Evolutionary conservation across 2,329 filamentous ascomycete genomes (phyloP), one percentile per base, ranked within the genome.

Genomic region (Microcyclospora pomicola): DNA sequence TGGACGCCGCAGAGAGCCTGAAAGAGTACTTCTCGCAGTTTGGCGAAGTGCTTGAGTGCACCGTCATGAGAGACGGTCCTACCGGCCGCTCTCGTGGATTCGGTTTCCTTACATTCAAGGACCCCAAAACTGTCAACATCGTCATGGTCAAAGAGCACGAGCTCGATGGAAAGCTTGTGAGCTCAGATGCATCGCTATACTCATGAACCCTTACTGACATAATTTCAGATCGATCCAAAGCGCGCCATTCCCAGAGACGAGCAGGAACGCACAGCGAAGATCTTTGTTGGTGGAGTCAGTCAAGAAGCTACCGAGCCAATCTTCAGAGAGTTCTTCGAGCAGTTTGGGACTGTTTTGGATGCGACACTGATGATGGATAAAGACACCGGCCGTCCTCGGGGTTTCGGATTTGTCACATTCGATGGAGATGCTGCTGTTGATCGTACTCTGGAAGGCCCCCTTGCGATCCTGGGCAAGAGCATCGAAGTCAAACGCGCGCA

Each of bases 101-200:
- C 53, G 91, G 91, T 24, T 98, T 98, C 64, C 70, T 98, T 44
- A 98, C 91, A 0, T 98, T 98, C 70, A 92, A 84, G 59, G 91
- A 98, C 56, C 82, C 91, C 34, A 94, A 94, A 66, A 94, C 85
- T 3, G 91, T 98, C 49, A 98, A 98, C 59, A 93, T 86, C 49
- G 91, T 98, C 47, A 98, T 98, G 91, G 91, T 98, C 45, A 98
- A 98, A 65, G 91, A 98, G 59, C 91, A 98, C 61, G 93, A 88
- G 52, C 73, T 98, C 15, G 91, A 98, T 58, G 91, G 91, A 44
- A 98, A 98, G 64, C 95, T 98, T 61, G 91, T 96, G 73, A 68
- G 83, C 35, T 35, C 32, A 31, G 24, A 11, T 35, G 13, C 13
- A 13, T 12, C 6, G n/a, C 34, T 27, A n/a, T 29, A 14, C 41